A percentile compares a stretch with the other conserved stretches of the same genome.
Evolutionary conservation across 345 rosid species (phyloP).

Genomic region (Salix brachista): DNA sequence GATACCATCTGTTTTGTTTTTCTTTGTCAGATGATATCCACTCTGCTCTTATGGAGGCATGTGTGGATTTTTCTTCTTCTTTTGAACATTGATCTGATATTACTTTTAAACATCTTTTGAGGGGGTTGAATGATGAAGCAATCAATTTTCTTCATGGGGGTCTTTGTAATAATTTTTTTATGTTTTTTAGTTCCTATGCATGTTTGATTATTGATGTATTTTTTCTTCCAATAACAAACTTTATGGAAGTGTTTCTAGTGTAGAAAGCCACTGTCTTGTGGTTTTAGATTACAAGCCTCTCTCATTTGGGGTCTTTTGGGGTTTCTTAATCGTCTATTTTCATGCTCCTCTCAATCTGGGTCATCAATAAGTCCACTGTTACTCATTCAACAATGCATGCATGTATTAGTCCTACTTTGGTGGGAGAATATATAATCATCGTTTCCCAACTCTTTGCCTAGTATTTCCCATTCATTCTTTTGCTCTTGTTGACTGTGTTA

Average conservation of each 20-base stretch:
- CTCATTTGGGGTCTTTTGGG: neutral
- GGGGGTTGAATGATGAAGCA: slow-evolving; percentile 5
- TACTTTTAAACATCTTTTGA: neutral
- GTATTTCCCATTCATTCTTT: neutral
- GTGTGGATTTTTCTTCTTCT: neutral
- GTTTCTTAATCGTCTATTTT: neutral
- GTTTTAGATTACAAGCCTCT: neutral
- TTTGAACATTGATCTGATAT: slow-evolving; percentile 4
- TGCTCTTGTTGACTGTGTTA: neutral
- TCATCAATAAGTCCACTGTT: neutral
- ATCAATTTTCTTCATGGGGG: neutral
- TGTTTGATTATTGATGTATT: neutral
- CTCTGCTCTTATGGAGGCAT: slow-evolving; percentile 3
- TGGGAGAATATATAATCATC: neutral
- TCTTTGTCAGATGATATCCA: neutral
- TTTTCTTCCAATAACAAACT: neutral
- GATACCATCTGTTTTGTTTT: neutral
- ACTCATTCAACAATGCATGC: neutral
- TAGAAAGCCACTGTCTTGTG: neutral
- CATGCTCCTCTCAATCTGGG: neutral
- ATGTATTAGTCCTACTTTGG: neutral
- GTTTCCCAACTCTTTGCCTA: neutral
- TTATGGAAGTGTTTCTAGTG: neutral
- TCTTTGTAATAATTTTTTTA: neutral
- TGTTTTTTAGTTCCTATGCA: neutral